A percentile compares a stretch with the other conserved stretches of the same genome.
phyloP scores from a whole-genome alignment of 306 rosid species.

The Trifolium dubium region DNA sequence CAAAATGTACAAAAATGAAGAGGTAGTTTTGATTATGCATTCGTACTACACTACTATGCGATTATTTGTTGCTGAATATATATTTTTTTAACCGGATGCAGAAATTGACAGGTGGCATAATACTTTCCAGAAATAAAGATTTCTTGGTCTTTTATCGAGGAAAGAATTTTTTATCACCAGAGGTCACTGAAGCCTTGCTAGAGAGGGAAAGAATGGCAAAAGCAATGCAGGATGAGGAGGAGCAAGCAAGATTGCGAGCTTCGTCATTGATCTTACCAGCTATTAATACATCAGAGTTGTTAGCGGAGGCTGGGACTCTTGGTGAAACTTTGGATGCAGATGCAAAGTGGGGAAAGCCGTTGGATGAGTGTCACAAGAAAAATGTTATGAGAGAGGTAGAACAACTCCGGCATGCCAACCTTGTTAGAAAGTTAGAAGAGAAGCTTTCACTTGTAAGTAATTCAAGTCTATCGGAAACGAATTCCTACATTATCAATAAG shows the following conservation, averaged over 20 bases:
- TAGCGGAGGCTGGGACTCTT: constrained; percentile 81
- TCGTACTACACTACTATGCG: constrained; percentile 3
- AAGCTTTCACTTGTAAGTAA: constrained; percentile 81
- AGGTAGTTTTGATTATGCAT: constrained; percentile 23
- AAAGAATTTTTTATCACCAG: constrained; percentile 81
- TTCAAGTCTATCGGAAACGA: constrained; percentile 16
- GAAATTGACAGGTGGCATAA: constrained; percentile 88
- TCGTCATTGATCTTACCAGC: constrained; percentile 63
- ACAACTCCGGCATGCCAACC: constrained; percentile 58
- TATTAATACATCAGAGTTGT: constrained; percentile 50
- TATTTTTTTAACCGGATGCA: constrained; percentile 47
- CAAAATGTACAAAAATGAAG: background rate
- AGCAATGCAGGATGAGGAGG: constrained; percentile 88
- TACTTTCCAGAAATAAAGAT: constrained; percentile 92
- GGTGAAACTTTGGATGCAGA: constrained; percentile 90
- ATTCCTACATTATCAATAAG: constrained; percentile 21
- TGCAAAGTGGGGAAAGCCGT: constrained; percentile 89
- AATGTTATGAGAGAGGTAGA: constrained; percentile 73
- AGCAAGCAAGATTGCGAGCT: constrained; percentile 89
- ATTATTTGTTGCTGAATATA: constrained; percentile 21
- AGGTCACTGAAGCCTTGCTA: constrained; percentile 72
- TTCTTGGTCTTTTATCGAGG: constrained; percentile 93
- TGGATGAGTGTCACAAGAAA: constrained; percentile 65
- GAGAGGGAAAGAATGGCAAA: constrained; percentile 86
- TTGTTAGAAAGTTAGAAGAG: constrained; percentile 73